Conservation (phyloP, 139 green algal genomes). For the Pleodorina starrii region DNA sequence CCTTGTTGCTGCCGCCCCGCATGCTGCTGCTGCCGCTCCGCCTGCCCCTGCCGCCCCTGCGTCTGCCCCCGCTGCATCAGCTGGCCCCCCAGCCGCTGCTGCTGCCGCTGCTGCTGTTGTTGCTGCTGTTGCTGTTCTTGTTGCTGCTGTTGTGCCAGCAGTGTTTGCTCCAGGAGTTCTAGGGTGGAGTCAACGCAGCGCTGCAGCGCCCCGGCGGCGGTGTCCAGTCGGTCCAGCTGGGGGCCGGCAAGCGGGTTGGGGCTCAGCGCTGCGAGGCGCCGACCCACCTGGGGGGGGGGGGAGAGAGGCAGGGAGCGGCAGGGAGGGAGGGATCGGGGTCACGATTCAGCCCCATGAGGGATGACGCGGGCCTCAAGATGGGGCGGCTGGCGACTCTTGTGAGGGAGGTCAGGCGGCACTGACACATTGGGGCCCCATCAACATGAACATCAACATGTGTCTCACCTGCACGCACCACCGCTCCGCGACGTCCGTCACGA, state of each 20-base stretch:
- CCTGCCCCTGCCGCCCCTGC: neutral
- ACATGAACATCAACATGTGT: no score
- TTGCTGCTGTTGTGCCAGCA: conserved; percentile 26
- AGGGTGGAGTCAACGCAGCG: conserved; percentile 25
- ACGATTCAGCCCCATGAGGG: no score
- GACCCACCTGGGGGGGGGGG: neutral
- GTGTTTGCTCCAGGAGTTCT: conserved; percentile 1
- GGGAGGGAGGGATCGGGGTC: no score
- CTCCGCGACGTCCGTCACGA: neutral
- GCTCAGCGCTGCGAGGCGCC: neutral
- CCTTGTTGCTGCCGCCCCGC: neutral
- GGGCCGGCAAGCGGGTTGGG: conserved; percentile 8
- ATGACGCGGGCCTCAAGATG: no score
- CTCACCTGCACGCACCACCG: neutral
- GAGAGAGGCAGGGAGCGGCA: no score
- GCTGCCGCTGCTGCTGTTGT: neutral
- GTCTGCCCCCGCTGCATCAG: neutral
- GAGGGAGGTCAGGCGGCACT: no score
- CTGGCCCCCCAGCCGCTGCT: no score
- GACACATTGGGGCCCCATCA: no score
- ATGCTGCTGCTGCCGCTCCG: neutral
- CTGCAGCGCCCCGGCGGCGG: neutral
- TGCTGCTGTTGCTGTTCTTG: neutral
- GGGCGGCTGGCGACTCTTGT: no score
- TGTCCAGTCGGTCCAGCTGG: neutral